Evolutionary conservation across 2,329 filamentous ascomycete species (phyloP), one percentile per base, ranked within the genome.

Genomic region (Keithomyces neogunnii): DNA sequence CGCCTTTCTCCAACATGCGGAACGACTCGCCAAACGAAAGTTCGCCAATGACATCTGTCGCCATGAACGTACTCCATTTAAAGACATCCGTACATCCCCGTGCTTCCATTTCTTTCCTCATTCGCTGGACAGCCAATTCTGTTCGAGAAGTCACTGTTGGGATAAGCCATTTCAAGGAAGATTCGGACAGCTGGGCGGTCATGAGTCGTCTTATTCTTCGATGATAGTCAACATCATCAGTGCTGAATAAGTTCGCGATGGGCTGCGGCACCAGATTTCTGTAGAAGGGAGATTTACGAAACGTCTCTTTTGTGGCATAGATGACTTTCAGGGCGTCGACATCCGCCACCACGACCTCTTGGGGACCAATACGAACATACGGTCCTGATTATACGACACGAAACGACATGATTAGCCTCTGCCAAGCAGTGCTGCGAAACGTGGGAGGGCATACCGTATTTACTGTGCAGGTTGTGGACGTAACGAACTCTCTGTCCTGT

Each of bases 11-110:
- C 3, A 83, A 60, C 65, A 75, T 74, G 0, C 63, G 61, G 52
- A 81, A 81, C 1, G 75, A 75, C n/a, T 80, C 71, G 0, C 78
- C 78, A 59, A 82, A 82, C 1, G 66, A 72, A 5, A 82, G 60
- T 48, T 80, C 69, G 0, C 71, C 75, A 47, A 81, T 76, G 1
- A 78, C 62, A 57, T 82, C 79, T 0, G 76, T 78, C 0, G 76
- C 63, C 68, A 80, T 72, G 49, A 77, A 78, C 5, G 72, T 60
- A 64, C 69, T 76, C 77, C 77, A 82, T 51, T 78, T 78, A 52
- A 70, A 68, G 0, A 81, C 61, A 53, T 82, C 76, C 0, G 63
- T 66, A 0, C 53, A 62, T 0, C 71, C 68, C 0, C 60, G 59
- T 0, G 51, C 47, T 19, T 62, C 51, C 53, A 71, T 67, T 46